Base-by-base conservation (phyloP, 129 eudicot species). In the Pittosporum tobira region DNA sequence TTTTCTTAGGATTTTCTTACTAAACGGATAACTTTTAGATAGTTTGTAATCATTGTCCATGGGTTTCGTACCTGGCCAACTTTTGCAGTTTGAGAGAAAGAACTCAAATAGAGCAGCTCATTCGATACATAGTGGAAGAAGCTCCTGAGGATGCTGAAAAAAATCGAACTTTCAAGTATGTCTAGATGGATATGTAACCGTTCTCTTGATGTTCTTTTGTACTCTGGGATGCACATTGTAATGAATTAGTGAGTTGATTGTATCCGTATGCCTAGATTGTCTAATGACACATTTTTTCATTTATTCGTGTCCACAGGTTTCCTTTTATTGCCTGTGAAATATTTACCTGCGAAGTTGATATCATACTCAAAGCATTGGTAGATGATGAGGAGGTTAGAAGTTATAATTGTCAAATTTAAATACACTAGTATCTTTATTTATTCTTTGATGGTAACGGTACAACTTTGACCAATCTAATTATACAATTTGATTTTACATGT, bases 301-400 rank as follows among this genome's bases (percentile, higher is more conserved):
- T 58, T 57, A 30, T 57, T 58, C 55, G 54, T 61, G 36, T 67
- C 0, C 63, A 48, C 38, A 90, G 98, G 81, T 83, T 90, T 60
- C 98, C 98, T 71, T 90, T 90, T 73, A 75, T 90, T 64, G 78
- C 95, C 22, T 90, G 98, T 78, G 98, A 90, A 71, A 83, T 90
- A 31, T 90, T 90, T 64, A 90, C 98, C 25, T 90, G 98, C 76
- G 98, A 90, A 74, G 94, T 90, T 37, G 98, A 90, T 70, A 70
- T 82, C 29, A 80, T 90, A 59, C 94, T 90, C 55, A 90, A 83
- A 69, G 84, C 95, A 42, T 75, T 90, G 87, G 84, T 86, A 31
- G 95, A 85, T 70, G 95, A 90, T 75, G 98, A 90, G 61, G 94
- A 87, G 95, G 98, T 90, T 67, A 25, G 59, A 14, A 50, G 21